Percentiles rank a stretch among this genome's conserved stretches.
Evolutionary conservation across 148 eudicot species (phyloP).

Genomic region (Cornus kousa): DNA sequence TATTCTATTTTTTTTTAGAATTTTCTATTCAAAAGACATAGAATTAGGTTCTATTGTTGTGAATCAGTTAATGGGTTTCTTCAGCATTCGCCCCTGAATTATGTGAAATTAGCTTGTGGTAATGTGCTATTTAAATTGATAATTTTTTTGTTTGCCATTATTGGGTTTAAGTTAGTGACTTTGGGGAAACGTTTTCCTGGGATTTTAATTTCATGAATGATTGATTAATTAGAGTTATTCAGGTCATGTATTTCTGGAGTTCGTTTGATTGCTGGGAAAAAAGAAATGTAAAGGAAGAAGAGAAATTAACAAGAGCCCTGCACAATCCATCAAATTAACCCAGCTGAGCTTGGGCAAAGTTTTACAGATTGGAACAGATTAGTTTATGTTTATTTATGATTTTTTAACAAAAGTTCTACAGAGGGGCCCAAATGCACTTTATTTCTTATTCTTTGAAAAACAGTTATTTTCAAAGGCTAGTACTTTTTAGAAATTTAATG

Average conservation of each 20-base stretch:
- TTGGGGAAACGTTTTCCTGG: not conserved
- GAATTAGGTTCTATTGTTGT: too few species aligned
- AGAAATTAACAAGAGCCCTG: not conserved
- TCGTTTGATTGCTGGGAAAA: not conserved
- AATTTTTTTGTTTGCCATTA: not conserved
- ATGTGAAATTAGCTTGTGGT: slow-evolving; percentile 4
- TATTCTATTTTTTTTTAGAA: too few species aligned
- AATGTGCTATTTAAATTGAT: slow-evolving; percentile 1
- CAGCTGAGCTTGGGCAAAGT: not conserved
- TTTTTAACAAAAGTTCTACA: too few species aligned
- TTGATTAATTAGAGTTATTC: not conserved
- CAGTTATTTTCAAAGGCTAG: too few species aligned
- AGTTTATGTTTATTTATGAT: too few species aligned
- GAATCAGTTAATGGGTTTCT: too few species aligned
- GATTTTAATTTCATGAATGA: not conserved
- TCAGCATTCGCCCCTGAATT: not conserved
- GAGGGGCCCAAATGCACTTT: too few species aligned
- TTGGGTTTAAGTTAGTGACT: not conserved
- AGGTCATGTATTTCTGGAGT: not conserved
- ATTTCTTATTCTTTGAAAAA: too few species aligned
- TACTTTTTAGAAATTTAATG: too few species aligned
- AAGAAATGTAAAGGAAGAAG: not conserved
- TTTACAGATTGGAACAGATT: not conserved
- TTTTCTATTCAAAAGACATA: too few species aligned
- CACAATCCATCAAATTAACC: too few species aligned